Conservation (phyloP, 495 filamentous ascomycete genomes). For the Cercophora sp. region DNA sequence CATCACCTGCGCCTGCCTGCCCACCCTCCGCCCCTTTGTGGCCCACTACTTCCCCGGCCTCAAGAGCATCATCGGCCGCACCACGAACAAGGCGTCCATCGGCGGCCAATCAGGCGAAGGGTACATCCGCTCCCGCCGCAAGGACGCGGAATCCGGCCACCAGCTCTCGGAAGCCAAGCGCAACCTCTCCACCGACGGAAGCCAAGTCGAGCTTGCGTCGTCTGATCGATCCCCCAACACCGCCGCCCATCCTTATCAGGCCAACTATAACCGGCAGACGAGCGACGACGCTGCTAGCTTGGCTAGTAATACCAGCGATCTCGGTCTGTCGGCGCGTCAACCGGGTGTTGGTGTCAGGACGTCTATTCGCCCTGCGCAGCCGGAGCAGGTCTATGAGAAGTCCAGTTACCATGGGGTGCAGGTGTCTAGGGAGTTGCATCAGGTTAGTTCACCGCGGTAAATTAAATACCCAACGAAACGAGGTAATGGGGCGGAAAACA, state of each 20-base stretch:
- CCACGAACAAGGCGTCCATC: neutral
- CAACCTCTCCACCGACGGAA: neutral
- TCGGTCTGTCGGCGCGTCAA: neutral
- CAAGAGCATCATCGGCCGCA: neutral
- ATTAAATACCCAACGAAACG: no score
- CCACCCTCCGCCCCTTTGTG: slow-evolving; percentile 45
- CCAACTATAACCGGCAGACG: neutral
- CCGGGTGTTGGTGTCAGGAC: slow-evolving; percentile 7
- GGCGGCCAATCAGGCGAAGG: neutral
- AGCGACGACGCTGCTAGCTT: neutral
- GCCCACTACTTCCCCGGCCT: slow-evolving; percentile 28
- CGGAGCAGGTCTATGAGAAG: neutral
- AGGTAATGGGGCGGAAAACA: no score
- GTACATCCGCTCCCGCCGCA: neutral
- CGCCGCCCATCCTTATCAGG: neutral
- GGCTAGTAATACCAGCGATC: neutral
- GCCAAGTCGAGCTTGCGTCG: neutral
- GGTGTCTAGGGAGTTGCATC: slow-evolving; percentile 6
- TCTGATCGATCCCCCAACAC: neutral
- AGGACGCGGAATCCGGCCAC: neutral
- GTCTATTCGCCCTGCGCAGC: neutral
- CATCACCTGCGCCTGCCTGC: slow-evolving; percentile 51
- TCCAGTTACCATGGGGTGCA: neutral
- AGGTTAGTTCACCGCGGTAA: neutral
- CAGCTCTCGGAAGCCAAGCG: neutral